A percentile compares a stretch with the other conserved stretches of the same genome.
Evolutionary conservation across 176 grass and related monocot species (phyloP).

Genomic region (Carex pumila): DNA sequence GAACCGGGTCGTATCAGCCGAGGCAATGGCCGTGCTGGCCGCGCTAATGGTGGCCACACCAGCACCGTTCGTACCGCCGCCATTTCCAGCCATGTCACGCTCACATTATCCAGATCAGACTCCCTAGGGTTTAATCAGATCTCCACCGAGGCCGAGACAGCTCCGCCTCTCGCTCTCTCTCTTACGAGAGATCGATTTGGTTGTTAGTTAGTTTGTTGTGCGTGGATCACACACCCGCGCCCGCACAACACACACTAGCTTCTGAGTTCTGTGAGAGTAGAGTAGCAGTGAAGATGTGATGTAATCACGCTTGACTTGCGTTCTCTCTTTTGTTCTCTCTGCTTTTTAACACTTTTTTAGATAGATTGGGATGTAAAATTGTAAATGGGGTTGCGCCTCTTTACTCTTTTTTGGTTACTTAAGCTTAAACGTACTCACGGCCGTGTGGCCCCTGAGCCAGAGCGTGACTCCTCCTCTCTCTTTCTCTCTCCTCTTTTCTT

Average conservation of each 20-base stretch:
- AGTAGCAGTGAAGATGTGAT: conserved; percentile 2
- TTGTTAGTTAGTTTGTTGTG: background rate
- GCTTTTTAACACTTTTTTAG: background rate
- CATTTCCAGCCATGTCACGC: conserved; percentile 24
- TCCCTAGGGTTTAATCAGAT: conserved; percentile 9
- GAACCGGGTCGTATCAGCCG: conserved; percentile 43
- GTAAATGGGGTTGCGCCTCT: background rate
- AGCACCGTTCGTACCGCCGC: conserved; percentile 21
- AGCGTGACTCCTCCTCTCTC: background rate
- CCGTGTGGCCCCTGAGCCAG: conserved; percentile 20
- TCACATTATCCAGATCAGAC: conserved; percentile 25
- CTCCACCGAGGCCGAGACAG: background rate
- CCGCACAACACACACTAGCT: background rate
- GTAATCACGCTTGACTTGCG: background rate
- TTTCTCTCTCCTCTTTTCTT: background rate
- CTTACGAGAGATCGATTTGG: background rate
- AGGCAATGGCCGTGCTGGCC: conserved; percentile 42
- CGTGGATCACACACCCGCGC: conserved; percentile 3
- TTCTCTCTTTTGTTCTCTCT: background rate
- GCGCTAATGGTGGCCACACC: conserved; percentile 53
- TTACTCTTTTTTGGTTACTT: background rate
- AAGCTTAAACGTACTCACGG: background rate
- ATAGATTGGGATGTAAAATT: conserved; percentile 16
- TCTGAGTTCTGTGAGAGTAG: background rate
- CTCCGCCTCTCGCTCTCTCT: background rate